Evolutionary conservation across 768 basidiomycete species (phyloP).

Genomic region (Hemileccinum impolitum): DNA sequence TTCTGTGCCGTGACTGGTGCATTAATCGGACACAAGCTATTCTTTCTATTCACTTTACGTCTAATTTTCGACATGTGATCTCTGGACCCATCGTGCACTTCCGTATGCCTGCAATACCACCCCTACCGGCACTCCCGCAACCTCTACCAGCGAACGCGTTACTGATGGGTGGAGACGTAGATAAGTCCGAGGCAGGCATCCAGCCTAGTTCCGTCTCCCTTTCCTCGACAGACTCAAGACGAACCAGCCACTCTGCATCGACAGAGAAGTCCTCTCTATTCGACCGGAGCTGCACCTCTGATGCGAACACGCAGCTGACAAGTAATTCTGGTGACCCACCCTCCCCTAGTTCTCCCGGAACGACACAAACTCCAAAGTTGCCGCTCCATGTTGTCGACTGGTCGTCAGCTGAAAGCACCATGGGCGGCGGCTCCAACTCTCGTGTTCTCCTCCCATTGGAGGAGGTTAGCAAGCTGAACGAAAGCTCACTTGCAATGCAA

Average conservation of each 20-base stretch:
- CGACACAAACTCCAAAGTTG: conserved; percentile 11
- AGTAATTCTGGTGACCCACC: conserved; percentile 16
- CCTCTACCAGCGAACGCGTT: conserved; percentile 25
- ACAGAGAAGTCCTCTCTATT: conserved; percentile 34
- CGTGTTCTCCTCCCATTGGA: conserved; percentile 38
- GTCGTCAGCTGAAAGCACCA: conserved; percentile 43
- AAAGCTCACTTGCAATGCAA: conserved; percentile 68
- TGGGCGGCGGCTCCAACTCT: conserved; percentile 29
- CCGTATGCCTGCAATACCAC: conserved; percentile 68
- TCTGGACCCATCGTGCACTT: conserved; percentile 59
- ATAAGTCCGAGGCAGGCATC: conserved; percentile 21
- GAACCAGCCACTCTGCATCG: conserved; percentile 30
- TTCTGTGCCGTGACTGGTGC: not conserved
- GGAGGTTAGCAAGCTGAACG: conserved; percentile 45
- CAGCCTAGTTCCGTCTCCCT: conserved; percentile 51
- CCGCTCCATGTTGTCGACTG: conserved; percentile 46
- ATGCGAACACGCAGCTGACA: conserved; percentile 22
- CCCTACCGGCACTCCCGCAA: conserved; percentile 46
- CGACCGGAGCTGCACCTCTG: conserved; percentile 24
- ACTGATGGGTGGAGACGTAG: conserved; percentile 22
- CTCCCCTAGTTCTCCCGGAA: conserved; percentile 17
- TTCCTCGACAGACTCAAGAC: conserved; percentile 43
- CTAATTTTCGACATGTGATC: conserved; percentile 65
- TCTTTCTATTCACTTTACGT: conserved; percentile 65
- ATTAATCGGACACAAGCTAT: conserved; percentile 43